Percentiles rank a stretch among this genome's conserved stretches.
These are phyloP conservation scores for Torulaspora gathmanii DNA, from an alignment of 805 yeast genomes.

Conservation along the genomic window DNA sequence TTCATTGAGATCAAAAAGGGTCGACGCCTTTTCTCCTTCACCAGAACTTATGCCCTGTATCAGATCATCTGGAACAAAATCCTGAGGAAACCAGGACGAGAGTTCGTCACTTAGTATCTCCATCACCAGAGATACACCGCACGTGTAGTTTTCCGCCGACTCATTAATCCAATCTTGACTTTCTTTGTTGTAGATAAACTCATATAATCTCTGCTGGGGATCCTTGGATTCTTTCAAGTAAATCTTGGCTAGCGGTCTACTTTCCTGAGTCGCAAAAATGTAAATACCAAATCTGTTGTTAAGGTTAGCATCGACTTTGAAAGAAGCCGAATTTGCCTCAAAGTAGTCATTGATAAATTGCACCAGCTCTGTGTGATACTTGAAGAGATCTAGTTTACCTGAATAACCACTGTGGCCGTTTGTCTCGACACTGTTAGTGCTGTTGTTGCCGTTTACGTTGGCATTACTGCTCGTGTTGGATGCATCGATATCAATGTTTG, in stretches of 20 bases:
- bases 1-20: constrained; percentile 2
- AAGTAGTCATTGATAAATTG: constrained; percentile 22
- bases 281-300: constrained; percentile 32
- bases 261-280: constrained; percentile 11
- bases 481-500: constrained; percentile 30
- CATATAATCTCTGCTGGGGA: constrained; percentile 26
- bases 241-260: constrained; percentile 22
- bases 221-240: constrained; percentile 24
- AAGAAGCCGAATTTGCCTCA: constrained; percentile 14
- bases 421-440: constrained; percentile 2
- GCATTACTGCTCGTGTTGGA: constrained; percentile 12
- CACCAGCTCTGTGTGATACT: constrained; percentile 31
- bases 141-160: constrained; percentile 24
- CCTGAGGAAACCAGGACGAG: constrained; percentile 25
- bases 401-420: constrained; percentile 1
- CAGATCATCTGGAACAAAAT: constrained; percentile 24
- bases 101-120: constrained; percentile 17
- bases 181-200: constrained; percentile 24
- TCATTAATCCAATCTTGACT: constrained; percentile 30
- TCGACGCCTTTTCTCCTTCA: background rate
- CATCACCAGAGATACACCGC: constrained; percentile 29
- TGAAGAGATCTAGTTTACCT: constrained; percentile 33
- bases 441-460: constrained; percentile 5
- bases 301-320: constrained; percentile 25
- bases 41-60: constrained; percentile 8